Evolutionary conservation across 306 rosid genomes (phyloP).

Genomic region (Vigna nakashimae): DNA sequence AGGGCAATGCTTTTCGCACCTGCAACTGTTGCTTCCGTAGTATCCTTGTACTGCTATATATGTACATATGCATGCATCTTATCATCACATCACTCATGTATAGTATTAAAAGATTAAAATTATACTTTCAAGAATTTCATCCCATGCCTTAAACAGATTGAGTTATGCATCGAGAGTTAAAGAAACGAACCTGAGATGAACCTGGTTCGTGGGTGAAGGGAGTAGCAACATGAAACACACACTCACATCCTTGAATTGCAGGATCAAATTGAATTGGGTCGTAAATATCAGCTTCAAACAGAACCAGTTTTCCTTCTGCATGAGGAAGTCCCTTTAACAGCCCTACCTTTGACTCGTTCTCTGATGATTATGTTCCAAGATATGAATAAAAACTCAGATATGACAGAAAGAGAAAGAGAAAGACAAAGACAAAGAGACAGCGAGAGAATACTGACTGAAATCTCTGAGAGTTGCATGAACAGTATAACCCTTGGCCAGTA

Average conservation of each 20-base stretch:
- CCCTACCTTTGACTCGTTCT: constrained; percentile 46
- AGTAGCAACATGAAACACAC: constrained; percentile 63
- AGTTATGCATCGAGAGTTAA: too few relatives aligned
- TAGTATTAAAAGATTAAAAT: background rate
- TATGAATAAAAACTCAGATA: too few relatives aligned
- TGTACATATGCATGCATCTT: too few relatives aligned
- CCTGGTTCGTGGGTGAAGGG: constrained; percentile 37
- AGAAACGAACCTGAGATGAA: constrained; percentile 36
- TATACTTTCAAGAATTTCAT: too few relatives aligned
- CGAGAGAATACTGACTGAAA: constrained; percentile 47
- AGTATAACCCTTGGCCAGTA: constrained; percentile 50
- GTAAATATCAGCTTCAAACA: constrained; percentile 58
- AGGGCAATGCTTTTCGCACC: constrained; percentile 38
- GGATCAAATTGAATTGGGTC: constrained; percentile 41
- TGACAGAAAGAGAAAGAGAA: background rate
- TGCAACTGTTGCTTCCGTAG: constrained; percentile 49
- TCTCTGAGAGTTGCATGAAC: constrained; percentile 68
- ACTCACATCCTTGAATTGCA: constrained; percentile 52
- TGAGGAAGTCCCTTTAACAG: constrained; percentile 52
- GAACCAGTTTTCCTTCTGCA: constrained; percentile 37
- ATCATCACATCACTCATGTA: too few relatives aligned
- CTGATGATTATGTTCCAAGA: constrained; percentile 35
- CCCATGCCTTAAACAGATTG: too few relatives aligned
- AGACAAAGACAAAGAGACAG: background rate
- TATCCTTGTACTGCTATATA: constrained; percentile 44